Percentiles rank a stretch among this genome's conserved stretches.
These are phyloP conservation scores for Penicillium vulpinum DNA, from an alignment of 2,329 filamentous ascomycete genomes.

Conservation along the genomic window DNA sequence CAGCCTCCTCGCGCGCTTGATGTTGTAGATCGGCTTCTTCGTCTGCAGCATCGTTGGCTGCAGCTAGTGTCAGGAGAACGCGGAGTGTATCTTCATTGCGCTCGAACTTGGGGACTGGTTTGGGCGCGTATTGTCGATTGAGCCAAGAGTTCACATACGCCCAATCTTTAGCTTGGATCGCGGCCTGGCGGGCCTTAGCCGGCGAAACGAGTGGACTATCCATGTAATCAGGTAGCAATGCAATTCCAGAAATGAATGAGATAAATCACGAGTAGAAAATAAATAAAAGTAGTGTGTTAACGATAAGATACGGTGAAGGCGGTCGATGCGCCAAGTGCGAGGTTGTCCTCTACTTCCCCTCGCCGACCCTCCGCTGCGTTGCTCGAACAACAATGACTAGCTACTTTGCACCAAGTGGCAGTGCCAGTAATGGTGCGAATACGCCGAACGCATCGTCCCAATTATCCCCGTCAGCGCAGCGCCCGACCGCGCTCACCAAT, in stretches of 20 bases:
- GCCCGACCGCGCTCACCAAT: conserved; percentile 68
- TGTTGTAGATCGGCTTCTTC: conserved; percentile 41
- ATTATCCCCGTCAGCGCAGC: conserved; percentile 34
- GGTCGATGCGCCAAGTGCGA: conserved; percentile 18
- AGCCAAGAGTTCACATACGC: conserved; percentile 84
- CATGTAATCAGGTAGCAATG: conserved; percentile 23
- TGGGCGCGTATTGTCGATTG: conserved; percentile 64
- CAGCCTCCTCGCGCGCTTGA: conserved; percentile 39
- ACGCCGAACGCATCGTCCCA: conserved; percentile 31
- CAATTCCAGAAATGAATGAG: not conserved
- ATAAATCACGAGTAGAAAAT: not conserved
- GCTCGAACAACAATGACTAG: conserved; percentile 33
- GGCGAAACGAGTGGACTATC: conserved; percentile 57
- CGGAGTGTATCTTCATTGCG: conserved; percentile 81
- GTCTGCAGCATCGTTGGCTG: conserved; percentile 70
- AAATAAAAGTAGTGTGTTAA: conserved; percentile 10
- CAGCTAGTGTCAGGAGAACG: conserved; percentile 70
- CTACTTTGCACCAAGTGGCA: conserved; percentile 33
- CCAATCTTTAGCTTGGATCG: conserved; percentile 87
- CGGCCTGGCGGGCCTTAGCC: conserved; percentile 69
- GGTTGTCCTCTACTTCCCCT: conserved; percentile 25
- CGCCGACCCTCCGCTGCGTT: conserved; percentile 12
- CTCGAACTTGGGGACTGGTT: conserved; percentile 71
- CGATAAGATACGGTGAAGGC: conserved; percentile 26
- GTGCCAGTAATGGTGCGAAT: conserved; percentile 25